Evolutionary conservation across 106 monocot species (phyloP), one percentile per base, ranked within the genome.

Genomic region (Acorus gramineus): DNA sequence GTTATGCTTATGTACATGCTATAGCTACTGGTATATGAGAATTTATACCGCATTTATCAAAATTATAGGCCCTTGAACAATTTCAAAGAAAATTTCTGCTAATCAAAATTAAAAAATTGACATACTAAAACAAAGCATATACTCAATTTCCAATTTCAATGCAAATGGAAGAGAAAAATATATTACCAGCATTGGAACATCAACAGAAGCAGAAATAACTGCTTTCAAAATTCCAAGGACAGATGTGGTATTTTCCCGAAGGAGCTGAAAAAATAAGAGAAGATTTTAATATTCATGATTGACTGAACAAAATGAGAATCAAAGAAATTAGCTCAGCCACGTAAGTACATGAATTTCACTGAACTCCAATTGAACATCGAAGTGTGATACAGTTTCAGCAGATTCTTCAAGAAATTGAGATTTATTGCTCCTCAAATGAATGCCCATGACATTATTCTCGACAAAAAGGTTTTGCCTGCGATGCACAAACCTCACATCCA

Each of bases 301-400:
- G 76, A 54, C 65, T 44, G 66, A 55, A 47, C 11, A 14, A 5
- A 8, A 52, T 8, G 42, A 44, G 56, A 60, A 50, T 5, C 44
- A 59, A 44, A 59, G 55, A 52, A 60, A 49, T 60, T 3, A 28
- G 49, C 62, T 44, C 52, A 53, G 62, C 2, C 48, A 69, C 53
- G 9, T 63, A 70, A 14, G 59, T 88, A 96, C 96, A 87, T 91
- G 80, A 76, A 96, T 96, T 75, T 96, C 87, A 63, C 79, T 87
- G 70, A 96, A 79, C 67, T 91, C 87, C 71, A 85, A 47, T 75
- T 87, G 79, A 74, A 96, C 74, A 80, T 81, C 81, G 73, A 96
- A 69, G n/a, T 79, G 85, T 60, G 91, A 50, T 66, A 81, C 62
- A 60, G 73, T 65, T 75, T 87, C 87, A 57, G 77, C 85, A n/a